phyloP scores from a whole-genome alignment of 139 green algal genomes.

The Tetradesmus obliquus region DNA sequence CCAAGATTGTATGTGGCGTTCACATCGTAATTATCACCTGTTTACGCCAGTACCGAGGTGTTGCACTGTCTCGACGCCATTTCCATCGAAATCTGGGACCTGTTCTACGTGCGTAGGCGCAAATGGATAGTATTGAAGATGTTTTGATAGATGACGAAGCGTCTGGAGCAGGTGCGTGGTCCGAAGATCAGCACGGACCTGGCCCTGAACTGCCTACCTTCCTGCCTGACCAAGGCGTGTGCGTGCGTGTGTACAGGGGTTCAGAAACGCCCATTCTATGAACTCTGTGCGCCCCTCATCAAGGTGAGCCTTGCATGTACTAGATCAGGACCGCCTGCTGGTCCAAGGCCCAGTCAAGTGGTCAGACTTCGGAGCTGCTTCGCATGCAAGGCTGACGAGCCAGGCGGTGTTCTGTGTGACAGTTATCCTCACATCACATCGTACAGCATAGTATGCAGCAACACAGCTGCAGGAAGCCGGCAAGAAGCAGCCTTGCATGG shows the following conservation, averaged over 20 bases:
- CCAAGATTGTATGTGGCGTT: neutral
- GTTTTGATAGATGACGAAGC: neutral
- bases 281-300: conserved; percentile 6
- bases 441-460: neutral
- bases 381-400: neutral
- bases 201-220: neutral
- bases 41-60: neutral
- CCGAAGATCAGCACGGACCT: neutral
- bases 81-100: neutral
- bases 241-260: neutral
- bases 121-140: neutral
- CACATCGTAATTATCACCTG: neutral
- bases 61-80: neutral
- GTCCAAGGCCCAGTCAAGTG: neutral
- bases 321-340: neutral
- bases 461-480: neutral
- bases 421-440: neutral
- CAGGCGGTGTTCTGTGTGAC: neutral
- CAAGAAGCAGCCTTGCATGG: neutral
- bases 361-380: neutral
- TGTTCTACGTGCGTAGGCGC: neutral
- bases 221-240: neutral
- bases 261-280: neutral
- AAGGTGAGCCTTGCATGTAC: neutral
- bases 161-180: neutral